These are phyloP conservation scores for Arthrobotrys conoides DNA, from an alignment of 2,329 filamentous ascomycete genomes.

Conservation along the genomic window DNA sequence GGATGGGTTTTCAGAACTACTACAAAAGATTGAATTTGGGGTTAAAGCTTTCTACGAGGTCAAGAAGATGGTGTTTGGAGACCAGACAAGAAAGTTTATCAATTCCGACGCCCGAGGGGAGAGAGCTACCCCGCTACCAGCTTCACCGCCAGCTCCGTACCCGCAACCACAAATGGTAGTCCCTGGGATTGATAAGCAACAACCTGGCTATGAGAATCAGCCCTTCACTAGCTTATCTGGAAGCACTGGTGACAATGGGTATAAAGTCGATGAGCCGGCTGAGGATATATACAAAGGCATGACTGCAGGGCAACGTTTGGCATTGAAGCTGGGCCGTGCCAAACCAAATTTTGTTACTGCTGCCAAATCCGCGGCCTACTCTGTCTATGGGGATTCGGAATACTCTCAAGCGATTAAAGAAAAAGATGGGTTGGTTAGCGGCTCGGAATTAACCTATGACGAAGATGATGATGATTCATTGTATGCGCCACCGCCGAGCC, in stretches of 20 bases:
- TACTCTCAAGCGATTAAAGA: conserved; percentile 19
- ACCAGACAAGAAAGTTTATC: conserved; percentile 45
- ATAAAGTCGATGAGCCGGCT: conserved; percentile 20
- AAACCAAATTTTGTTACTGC: neutral
- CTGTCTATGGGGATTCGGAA: conserved; percentile 47
- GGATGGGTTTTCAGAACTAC: conserved; percentile 62
- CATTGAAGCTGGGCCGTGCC: conserved; percentile 7
- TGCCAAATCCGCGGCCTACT: neutral
- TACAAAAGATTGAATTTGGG: conserved; percentile 60
- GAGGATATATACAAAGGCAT: conserved; percentile 30
- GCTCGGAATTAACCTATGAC: conserved; percentile 7
- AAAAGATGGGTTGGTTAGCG: conserved; percentile 9
- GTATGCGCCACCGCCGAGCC: neutral
- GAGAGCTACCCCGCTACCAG: neutral
- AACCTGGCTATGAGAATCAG: neutral
- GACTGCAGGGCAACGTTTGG: conserved; percentile 23
- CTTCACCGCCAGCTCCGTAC: neutral
- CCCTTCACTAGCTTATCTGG: neutral
- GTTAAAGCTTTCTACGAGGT: conserved; percentile 60
- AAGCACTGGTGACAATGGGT: neutral
- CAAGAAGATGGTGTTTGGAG: conserved; percentile 46
- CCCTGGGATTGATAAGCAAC: neutral
- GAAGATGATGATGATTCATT: conserved; percentile 13
- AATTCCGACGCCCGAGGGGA: neutral
- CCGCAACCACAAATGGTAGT: neutral